Percentiles rank a stretch among this genome's conserved stretches.
Evolutionary conservation across 2,329 filamentous ascomycete genomes (phyloP).

Genomic region (Ramichloridium luteum): DNA sequence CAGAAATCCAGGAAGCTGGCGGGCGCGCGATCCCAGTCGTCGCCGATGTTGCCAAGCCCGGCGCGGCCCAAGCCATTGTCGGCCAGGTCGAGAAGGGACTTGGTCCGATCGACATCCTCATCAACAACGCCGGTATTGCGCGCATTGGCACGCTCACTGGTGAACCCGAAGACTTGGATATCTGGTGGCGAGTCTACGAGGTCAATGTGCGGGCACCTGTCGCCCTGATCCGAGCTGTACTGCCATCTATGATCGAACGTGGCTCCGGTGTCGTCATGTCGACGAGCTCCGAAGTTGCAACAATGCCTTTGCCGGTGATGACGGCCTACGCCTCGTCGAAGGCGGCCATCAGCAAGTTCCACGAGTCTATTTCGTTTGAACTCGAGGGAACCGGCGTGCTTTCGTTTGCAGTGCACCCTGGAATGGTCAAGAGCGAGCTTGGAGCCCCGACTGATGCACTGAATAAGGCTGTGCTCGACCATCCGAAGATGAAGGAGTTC

Average conservation of each 20-base stretch:
- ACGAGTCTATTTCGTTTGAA: conserved; percentile 12
- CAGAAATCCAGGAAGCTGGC: conserved; percentile 6
- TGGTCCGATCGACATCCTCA: conserved; percentile 7
- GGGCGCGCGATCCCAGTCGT: conserved; percentile 7
- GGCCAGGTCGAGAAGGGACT: conserved; percentile 7
- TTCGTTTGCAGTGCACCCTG: conserved; percentile 14
- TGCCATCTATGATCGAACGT: conserved; percentile 13
- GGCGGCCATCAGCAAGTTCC: conserved; percentile 18
- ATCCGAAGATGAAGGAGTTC: conserved; percentile 3
- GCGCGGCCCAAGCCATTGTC: conserved; percentile 6
- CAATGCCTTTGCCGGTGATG: conserved; percentile 12
- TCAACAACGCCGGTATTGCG: conserved; percentile 11
- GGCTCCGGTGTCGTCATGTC: conserved; percentile 12
- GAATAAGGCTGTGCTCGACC: too few species aligned
- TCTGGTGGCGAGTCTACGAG: conserved; percentile 18
- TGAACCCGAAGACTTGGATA: conserved; percentile 13
- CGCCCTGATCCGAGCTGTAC: conserved; percentile 13
- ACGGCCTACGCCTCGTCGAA: conserved; percentile 16
- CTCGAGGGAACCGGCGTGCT: conserved; percentile 11
- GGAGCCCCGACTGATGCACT: too few species aligned
- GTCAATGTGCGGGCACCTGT: conserved; percentile 17
- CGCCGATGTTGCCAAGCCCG: conserved; percentile 5
- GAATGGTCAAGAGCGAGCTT: conserved; percentile 10
- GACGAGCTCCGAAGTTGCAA: conserved; percentile 9
- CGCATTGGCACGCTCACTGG: conserved; percentile 7